phyloP scores from a whole-genome alignment of 768 basidiomycete species.

The Hypholoma fasciculare region DNA sequence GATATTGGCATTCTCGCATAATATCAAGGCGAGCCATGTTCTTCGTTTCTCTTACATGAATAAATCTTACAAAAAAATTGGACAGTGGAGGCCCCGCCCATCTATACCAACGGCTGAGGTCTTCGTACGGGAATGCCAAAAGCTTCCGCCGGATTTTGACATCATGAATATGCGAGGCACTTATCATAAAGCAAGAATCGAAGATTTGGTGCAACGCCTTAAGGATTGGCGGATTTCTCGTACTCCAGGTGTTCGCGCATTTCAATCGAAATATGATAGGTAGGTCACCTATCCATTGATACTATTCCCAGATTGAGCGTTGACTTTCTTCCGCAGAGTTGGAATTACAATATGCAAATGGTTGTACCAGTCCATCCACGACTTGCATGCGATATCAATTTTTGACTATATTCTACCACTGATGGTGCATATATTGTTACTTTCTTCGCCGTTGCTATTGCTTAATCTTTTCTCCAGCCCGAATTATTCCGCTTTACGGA shows the following conservation, averaged over 20 bases:
- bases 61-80: not conserved
- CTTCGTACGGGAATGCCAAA: slow-evolving; percentile 69
- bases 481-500: slow-evolving; percentile 78
- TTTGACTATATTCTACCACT: slow-evolving; percentile 85
- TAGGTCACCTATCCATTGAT: slow-evolving; percentile 26
- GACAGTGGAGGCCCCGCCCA: slow-evolving; percentile 64
- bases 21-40: slow-evolving; percentile 57
- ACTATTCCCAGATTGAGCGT: slow-evolving; percentile 1
- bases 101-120: slow-evolving; percentile 60
- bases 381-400: slow-evolving; percentile 70
- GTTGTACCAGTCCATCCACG: slow-evolving; percentile 73
- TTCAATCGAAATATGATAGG: slow-evolving; percentile 87
- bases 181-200: slow-evolving; percentile 60
- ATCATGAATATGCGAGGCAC: slow-evolving; percentile 73
- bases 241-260: slow-evolving; percentile 72
- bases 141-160: slow-evolving; percentile 55
- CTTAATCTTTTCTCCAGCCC: slow-evolving; percentile 41
- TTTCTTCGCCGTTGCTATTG: slow-evolving; percentile 2
- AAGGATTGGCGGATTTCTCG: slow-evolving; percentile 71
- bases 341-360: slow-evolving; percentile 73
- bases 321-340: slow-evolving; percentile 38
- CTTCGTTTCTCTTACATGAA: not conserved
- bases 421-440: slow-evolving; percentile 49
- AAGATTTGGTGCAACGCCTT: slow-evolving; percentile 62
- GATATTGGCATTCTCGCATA: slow-evolving; percentile 68